Percentiles rank a stretch among this genome's conserved stretches.
Evolutionary conservation across 768 basidiomycete species (phyloP).

Genomic region (Gelatoporia subvermispora): DNA sequence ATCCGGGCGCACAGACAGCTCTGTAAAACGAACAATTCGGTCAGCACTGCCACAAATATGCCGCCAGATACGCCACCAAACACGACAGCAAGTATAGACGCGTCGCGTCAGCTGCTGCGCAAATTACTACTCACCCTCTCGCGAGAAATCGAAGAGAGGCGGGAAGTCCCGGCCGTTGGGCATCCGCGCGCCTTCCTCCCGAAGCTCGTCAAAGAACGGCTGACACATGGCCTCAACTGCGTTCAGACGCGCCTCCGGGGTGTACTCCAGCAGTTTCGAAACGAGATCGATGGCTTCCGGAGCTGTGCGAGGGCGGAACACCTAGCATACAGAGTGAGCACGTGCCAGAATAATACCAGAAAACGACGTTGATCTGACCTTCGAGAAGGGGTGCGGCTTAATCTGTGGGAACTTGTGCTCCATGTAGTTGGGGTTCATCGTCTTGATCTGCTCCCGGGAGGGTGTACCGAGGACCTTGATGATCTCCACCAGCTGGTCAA

Average conservation of each 20-base stretch:
- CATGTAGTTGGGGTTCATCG: conserved; percentile 99
- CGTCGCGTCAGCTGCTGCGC: not conserved
- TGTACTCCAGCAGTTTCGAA: conserved; percentile 93
- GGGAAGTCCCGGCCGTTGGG: conserved; percentile 97
- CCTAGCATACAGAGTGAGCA: conserved; percentile 41
- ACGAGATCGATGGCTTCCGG: conserved; percentile 96
- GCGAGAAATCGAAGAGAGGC: conserved; percentile 89
- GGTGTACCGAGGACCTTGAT: conserved; percentile 99
- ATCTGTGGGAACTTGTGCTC: conserved; percentile 99
- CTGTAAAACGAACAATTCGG: conserved; percentile 36
- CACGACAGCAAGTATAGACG: not conserved
- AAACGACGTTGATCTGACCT: conserved; percentile 46
- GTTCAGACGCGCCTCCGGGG: conserved; percentile 88
- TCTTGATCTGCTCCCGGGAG: conserved; percentile 99
- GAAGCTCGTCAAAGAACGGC: conserved; percentile 95
- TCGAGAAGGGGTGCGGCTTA: conserved; percentile 98
- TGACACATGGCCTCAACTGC: conserved; percentile 91
- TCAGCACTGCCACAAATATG: conserved; percentile 1
- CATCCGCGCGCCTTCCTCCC: conserved; percentile 87
- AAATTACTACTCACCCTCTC: conserved; percentile 67
- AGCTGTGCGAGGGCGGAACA: conserved; percentile 96
- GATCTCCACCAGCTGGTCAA: conserved; percentile 98
- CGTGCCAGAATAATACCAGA: conserved; percentile 10
- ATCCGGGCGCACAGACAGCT: conserved; percentile 94
- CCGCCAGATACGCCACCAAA: not conserved